phyloP scores from a whole-genome alignment of 1,284 basidiomycete species.

The Ganoderma resinaceum region DNA sequence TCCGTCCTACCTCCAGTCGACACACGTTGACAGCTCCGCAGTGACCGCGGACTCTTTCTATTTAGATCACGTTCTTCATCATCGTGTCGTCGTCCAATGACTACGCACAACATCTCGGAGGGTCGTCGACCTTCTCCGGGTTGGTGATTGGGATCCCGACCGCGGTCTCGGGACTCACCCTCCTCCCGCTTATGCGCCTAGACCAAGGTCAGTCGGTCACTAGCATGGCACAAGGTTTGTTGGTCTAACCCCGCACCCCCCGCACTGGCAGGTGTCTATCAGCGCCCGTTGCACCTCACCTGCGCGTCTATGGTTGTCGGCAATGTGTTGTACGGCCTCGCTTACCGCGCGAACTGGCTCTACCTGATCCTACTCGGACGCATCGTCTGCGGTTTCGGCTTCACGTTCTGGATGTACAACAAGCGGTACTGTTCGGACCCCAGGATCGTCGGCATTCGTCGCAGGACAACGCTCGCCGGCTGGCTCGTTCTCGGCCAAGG shows the following conservation, averaged over 20 bases:
- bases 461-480: conserved; percentile 67
- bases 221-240: no score
- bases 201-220: conserved; percentile 57
- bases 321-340: conserved; percentile 51
- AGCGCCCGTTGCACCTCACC: conserved; percentile 49
- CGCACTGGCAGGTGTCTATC: conserved; percentile 55
- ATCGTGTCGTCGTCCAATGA: conserved; percentile 70
- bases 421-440: conserved; percentile 73
- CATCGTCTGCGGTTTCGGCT: conserved; percentile 56
- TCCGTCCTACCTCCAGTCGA: conserved; percentile 27
- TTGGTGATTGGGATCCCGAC: conserved; percentile 73
- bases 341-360: conserved; percentile 52
- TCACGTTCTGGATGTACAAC: conserved; percentile 55
- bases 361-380: conserved; percentile 58
- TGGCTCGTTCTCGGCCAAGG: conserved; percentile 72
- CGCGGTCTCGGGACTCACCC: conserved; percentile 60
- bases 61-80: conserved; percentile 70
- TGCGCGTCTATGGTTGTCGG: conserved; percentile 52
- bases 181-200: conserved; percentile 62
- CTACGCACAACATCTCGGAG: conserved; percentile 69
- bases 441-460: conserved; percentile 68
- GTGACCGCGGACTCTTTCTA: neutral
- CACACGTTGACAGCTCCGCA: neutral
- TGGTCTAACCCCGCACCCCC: neutral
- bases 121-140: conserved; percentile 70